Percentiles rank a stretch among this genome's conserved stretches.
These are phyloP conservation scores for Silene uniflora DNA, from an alignment of 148 eudicot species.

Conservation along the genomic window DNA sequence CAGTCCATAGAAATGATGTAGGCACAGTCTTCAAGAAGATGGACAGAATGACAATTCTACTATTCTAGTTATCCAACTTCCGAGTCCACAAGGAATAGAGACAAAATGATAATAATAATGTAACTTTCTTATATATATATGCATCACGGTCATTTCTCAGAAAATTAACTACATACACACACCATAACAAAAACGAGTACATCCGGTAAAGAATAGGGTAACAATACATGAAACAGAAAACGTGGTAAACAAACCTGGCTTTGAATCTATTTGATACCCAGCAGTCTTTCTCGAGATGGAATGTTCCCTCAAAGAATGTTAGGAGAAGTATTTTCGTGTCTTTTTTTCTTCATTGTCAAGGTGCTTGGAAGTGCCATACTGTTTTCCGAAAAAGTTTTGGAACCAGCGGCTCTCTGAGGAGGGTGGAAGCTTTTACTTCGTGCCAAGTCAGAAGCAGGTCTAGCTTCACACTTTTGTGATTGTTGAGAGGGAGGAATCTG, in stretches of 20 bases:
- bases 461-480: conserved; percentile 35
- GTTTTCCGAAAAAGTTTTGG: conserved; percentile 26
- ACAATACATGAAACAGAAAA: conserved; percentile 15
- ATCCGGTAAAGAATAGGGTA: conserved; percentile 14
- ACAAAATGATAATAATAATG: conserved; percentile 9
- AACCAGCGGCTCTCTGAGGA: conserved; percentile 34
- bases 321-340: conserved; percentile 43
- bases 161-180: conserved; percentile 15
- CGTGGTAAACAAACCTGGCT: conserved; percentile 16
- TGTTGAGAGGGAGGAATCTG: conserved; percentile 40
- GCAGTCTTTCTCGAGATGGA: conserved; percentile 1
- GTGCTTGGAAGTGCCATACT: conserved; percentile 17
- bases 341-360: conserved; percentile 24
- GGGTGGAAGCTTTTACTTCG: conserved; percentile 29
- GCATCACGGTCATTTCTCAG: conserved; percentile 9
- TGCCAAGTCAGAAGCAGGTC: conserved; percentile 21
- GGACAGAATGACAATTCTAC: background rate
- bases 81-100: background rate
- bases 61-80: background rate
- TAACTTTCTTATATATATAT: conserved; percentile 15
- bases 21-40: too few relatives aligned
- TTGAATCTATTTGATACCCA: background rate
- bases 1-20: too few relatives aligned
- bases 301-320: conserved; percentile 30
- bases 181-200: conserved; percentile 19